Evolutionary conservation across 805 yeast genomes (phyloP), one percentile per base, ranked within the genome.

Genomic region (Candida germanica): DNA sequence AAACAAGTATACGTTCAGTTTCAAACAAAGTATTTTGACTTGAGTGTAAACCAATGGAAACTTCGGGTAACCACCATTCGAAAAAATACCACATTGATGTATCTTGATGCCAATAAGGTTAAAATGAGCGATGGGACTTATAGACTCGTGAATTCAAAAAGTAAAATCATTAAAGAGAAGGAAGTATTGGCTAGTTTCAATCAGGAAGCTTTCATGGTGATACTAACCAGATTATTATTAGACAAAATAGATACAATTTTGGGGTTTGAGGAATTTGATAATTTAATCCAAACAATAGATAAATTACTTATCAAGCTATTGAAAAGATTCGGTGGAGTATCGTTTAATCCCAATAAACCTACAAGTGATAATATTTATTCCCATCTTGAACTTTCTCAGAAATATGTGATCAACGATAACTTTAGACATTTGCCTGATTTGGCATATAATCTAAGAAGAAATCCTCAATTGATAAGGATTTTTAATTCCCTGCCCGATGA

Each of bases 401-500:
- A 31, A 4, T 55, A 54, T 35, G 33, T 39, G 24, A 45, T 61
- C n/a, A 49, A 56, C 31, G 62, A 51, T 28, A 42, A 47, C 34
- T 63, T 64, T 27, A 44, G 42, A 5, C 31, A 42, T 0, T 35
- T 69, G 11, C 67, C 71, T 1, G 38, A 53, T 11, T 50, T 58
- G 33, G 47, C 61, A 3, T 67, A 63, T 37, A 48, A 56, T 35
- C 51, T 69, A 36, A 47, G 68, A 32, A 53, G 58, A 34, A 63
- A 63, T 33, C 63, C 61, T 3, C 61, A 58, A 21, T 56, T 69
- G 19, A 44, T 67, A 6, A 48, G 56, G 26, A 58, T 63, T 3
- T 67, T 66, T 47, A 68, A 68, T 41, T 56, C 66, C 8, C 60
- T 67, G 33, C 75, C 74, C 0, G 75, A 69, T 37, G 74, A 69